Evolutionary conservation across 805 yeast genomes (phyloP).

Genomic region (Pichia rugopelliculosa): DNA sequence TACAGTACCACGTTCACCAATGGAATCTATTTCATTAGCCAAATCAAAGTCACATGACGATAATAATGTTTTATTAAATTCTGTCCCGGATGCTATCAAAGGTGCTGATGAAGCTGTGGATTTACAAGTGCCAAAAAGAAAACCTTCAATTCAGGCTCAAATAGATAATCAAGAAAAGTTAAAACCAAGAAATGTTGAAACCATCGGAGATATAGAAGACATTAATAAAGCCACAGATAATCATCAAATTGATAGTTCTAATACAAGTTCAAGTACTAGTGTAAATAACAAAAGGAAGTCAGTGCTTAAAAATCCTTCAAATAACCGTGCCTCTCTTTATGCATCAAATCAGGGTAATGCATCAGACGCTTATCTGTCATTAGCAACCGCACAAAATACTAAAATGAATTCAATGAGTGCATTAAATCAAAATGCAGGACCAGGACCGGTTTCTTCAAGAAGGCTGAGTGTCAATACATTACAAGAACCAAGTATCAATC

Average conservation of each 20-base stretch:
- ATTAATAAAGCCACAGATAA: background rate
- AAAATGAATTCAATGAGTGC: slow-evolving; percentile 56
- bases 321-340: slow-evolving; percentile 14
- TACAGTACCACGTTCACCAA: slow-evolving; percentile 15
- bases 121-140: slow-evolving; percentile 28
- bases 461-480: background rate
- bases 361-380: slow-evolving; percentile 54
- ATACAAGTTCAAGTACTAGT: background rate
- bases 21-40: background rate
- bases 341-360: slow-evolving; percentile 29
- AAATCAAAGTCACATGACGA: background rate
- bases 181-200: background rate
- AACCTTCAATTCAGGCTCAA: slow-evolving; percentile 14
- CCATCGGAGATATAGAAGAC: background rate
- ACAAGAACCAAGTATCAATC: background rate
- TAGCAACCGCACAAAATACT: slow-evolving; percentile 75
- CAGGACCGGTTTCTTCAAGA: slow-evolving; percentile 19
- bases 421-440: slow-evolving; percentile 19
- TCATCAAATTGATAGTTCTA: background rate
- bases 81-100: slow-evolving; percentile 1
- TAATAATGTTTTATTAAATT: background rate
- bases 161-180: slow-evolving; percentile 6
- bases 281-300: slow-evolving; percentile 32
- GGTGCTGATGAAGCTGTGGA: slow-evolving; percentile 4
- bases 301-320: slow-evolving; percentile 37